phyloP scores from a whole-genome alignment of 345 rosid species.

The Populus deltoides region DNA sequence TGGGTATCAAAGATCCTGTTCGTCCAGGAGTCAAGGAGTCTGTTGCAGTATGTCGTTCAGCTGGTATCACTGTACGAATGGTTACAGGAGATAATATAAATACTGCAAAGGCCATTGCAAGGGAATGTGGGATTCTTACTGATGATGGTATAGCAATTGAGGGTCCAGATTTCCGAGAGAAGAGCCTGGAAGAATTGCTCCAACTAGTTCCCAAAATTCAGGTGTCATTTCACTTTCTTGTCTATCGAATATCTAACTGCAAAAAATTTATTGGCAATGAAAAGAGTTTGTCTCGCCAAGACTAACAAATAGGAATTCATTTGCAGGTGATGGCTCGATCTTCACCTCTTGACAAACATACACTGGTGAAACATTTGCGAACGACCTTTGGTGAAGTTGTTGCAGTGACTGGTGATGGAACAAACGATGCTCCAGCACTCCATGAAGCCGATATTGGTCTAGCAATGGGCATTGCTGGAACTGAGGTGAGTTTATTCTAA shows the following conservation, averaged over 20 bases:
- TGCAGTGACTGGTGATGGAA: slow-evolving; percentile 94
- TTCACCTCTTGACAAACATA: slow-evolving; percentile 90
- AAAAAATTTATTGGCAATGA: neutral
- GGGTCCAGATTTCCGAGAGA: slow-evolving; percentile 86
- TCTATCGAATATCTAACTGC: neutral
- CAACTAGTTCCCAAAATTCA: slow-evolving; percentile 85
- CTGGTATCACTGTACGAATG: slow-evolving; percentile 91
- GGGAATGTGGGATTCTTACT: slow-evolving; percentile 91
- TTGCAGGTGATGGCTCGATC: slow-evolving; percentile 95
- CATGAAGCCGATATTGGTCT: slow-evolving; percentile 97
- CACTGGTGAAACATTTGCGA: slow-evolving; percentile 75
- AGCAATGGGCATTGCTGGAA: slow-evolving; percentile 98
- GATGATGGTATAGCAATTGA: slow-evolving; percentile 77
- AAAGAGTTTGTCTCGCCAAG: neutral
- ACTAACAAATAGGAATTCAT: slow-evolving; percentile 7
- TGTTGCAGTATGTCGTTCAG: slow-evolving; percentile 78
- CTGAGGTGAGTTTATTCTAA: slow-evolving; percentile 50
- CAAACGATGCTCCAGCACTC: slow-evolving; percentile 96
- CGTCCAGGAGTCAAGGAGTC: slow-evolving; percentile 94
- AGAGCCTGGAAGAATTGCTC: slow-evolving; percentile 62
- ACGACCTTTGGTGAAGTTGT: slow-evolving; percentile 79
- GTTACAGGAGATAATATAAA: slow-evolving; percentile 94
- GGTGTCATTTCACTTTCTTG: slow-evolving; percentile 33
- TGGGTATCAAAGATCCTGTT: slow-evolving; percentile 93
- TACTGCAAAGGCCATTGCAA: slow-evolving; percentile 90